Conservation (phyloP, 768 basidiomycete genomes). For the Amanita rubescens region DNA sequence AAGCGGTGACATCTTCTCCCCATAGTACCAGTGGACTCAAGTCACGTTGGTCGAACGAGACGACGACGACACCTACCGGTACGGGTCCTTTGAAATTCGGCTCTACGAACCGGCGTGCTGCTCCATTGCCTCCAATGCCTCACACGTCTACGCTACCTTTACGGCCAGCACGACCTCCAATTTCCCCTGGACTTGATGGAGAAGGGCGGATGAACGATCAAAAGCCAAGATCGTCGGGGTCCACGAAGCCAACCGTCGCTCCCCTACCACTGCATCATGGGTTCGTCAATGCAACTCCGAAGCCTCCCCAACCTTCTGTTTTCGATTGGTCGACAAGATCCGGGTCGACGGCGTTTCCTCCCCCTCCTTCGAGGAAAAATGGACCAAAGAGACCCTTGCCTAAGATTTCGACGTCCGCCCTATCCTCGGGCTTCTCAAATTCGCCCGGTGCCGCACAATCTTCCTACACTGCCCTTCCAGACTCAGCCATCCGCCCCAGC, state of each 20-base stretch:
- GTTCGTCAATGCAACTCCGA: slow-evolving; percentile 12
- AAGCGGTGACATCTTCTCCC: slow-evolving; percentile 2
- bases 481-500: neutral
- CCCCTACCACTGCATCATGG: slow-evolving; percentile 16
- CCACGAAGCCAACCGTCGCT: slow-evolving; percentile 1
- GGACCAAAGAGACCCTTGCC: neutral
- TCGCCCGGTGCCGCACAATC: neutral
- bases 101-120: neutral
- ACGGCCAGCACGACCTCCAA: neutral
- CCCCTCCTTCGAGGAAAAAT: slow-evolving; percentile 37
- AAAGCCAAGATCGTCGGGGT: slow-evolving; percentile 1
- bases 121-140: neutral
- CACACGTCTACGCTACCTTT: neutral
- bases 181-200: neutral
- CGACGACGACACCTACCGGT: slow-evolving; percentile 10
- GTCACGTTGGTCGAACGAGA: slow-evolving; percentile 30
- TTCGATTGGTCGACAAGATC: neutral
- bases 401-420: neutral
- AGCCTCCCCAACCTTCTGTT: slow-evolving; percentile 2
- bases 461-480: neutral
- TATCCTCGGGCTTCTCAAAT: neutral
- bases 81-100: neutral
- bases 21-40: slow-evolving; percentile 2
- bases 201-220: neutral
- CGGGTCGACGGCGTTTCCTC: slow-evolving; percentile 18